Conservation (phyloP, 768 basidiomycete species). For the Leccinum pellstonianum region DNA sequence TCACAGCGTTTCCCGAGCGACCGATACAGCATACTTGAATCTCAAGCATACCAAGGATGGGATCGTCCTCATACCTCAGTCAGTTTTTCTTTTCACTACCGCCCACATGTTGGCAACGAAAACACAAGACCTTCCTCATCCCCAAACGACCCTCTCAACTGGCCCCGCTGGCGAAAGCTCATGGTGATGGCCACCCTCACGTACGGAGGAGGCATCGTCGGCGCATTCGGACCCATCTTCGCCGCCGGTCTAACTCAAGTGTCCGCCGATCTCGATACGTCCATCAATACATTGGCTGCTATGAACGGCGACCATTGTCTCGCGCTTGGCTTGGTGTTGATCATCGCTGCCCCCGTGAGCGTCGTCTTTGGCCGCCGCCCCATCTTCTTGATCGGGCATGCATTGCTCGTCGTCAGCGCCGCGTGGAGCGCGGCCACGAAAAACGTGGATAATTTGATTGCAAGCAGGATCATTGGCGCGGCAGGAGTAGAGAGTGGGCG, state of each 20-base stretch:
- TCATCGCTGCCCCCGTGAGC: neutral
- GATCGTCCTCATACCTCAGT: neutral
- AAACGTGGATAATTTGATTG: neutral
- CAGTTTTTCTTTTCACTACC: neutral
- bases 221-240: neutral
- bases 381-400: neutral
- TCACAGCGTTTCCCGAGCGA: neutral
- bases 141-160: neutral
- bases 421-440: neutral
- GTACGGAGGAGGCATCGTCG: neutral
- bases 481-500: conserved; percentile 60
- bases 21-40: neutral
- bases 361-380: neutral
- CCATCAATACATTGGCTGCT: neutral
- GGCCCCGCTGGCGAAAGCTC: neutral
- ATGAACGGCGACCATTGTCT: neutral
- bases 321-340: neutral
- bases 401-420: neutral
- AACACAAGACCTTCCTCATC: neutral
- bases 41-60: neutral
- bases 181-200: neutral
- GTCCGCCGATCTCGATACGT: neutral
- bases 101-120: neutral
- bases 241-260: neutral
- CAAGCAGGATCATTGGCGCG: conserved; percentile 24